Evolutionary conservation across 768 basidiomycete species (phyloP).

Genomic region (Termitomyces sp.): DNA sequence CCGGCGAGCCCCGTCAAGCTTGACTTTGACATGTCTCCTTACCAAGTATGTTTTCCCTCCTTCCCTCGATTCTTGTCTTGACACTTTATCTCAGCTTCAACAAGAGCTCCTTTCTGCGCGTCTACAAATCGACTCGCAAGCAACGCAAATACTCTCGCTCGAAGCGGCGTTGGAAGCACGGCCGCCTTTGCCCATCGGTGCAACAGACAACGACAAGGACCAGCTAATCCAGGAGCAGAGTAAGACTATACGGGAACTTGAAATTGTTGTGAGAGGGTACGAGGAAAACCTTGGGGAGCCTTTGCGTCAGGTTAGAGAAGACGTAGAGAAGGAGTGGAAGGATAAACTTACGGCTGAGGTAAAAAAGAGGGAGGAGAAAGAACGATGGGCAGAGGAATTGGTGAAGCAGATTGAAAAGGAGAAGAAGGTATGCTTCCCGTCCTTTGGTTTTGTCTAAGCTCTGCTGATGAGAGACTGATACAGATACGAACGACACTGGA

Average conservation of each 20-base stretch:
- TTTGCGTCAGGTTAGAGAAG: slow-evolving; percentile 58
- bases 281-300: slow-evolving; percentile 72
- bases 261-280: slow-evolving; percentile 63
- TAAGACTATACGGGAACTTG: slow-evolving; percentile 74
- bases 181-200: slow-evolving; percentile 58
- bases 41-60: slow-evolving; percentile 47
- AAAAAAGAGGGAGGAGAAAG: slow-evolving; percentile 59
- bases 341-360: slow-evolving; percentile 54
- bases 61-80: neutral
- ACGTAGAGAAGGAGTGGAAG: slow-evolving; percentile 71
- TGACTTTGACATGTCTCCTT: slow-evolving; percentile 86
- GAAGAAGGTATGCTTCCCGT: slow-evolving; percentile 44
- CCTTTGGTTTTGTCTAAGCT: neutral
- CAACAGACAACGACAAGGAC: slow-evolving; percentile 73
- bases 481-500: slow-evolving; percentile 62
- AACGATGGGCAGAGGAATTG: slow-evolving; percentile 69
- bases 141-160: slow-evolving; percentile 77
- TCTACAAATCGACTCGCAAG: slow-evolving; percentile 74
- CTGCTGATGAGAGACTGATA: neutral
- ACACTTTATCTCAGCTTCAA: slow-evolving; percentile 50
- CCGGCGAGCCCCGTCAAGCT: slow-evolving; percentile 83
- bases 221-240: slow-evolving; percentile 66
- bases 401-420: slow-evolving; percentile 76
- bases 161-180: slow-evolving; percentile 72
- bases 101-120: slow-evolving; percentile 82